Conservation (phyloP, 2,329 filamentous ascomycete genomes). For the Atkinsonella texensis region DNA sequence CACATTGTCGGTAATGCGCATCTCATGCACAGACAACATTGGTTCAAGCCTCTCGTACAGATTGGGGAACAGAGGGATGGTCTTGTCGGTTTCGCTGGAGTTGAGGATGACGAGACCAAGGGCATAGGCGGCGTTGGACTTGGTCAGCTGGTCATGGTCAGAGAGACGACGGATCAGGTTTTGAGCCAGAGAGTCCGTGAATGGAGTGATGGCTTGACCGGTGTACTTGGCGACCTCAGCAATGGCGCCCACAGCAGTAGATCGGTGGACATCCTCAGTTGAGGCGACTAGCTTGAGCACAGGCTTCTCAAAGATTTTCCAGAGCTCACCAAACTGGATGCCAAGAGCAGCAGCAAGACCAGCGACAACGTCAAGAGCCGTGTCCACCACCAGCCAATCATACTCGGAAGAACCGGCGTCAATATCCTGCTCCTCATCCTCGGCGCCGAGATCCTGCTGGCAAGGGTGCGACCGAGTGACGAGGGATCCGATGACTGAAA, state of each 20-base stretch:
- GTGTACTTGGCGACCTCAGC: conserved; percentile 85
- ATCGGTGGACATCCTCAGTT: conserved; percentile 76
- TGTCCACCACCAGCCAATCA: conserved; percentile 95
- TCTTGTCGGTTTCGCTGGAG: conserved; percentile 56
- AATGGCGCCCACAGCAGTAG: conserved; percentile 80
- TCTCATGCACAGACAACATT: conserved; percentile 63
- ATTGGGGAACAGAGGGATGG: conserved; percentile 63
- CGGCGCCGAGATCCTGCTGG: conserved; percentile 78
- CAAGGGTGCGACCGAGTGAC: conserved; percentile 86
- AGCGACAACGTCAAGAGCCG: conserved; percentile 79
- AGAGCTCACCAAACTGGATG: conserved; percentile 69
- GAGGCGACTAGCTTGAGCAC: conserved; percentile 80
- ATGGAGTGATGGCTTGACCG: conserved; percentile 67
- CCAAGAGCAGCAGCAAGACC: conserved; percentile 76
- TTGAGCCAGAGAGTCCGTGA: conserved; percentile 65
- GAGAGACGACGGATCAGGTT: conserved; percentile 74
- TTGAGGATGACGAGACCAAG: conserved; percentile 74
- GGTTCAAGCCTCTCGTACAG: conserved; percentile 82
- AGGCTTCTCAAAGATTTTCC: conserved; percentile 92
- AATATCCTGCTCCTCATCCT: conserved; percentile 63
- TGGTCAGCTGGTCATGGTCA: conserved; percentile 83
- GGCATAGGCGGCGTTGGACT: conserved; percentile 91
- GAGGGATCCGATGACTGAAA: conserved; percentile 63
- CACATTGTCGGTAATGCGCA: conserved; percentile 82
- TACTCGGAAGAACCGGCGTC: conserved; percentile 80